Evolutionary conservation across 805 yeast species (phyloP).

Genomic region (Brettanomyces nanus): DNA sequence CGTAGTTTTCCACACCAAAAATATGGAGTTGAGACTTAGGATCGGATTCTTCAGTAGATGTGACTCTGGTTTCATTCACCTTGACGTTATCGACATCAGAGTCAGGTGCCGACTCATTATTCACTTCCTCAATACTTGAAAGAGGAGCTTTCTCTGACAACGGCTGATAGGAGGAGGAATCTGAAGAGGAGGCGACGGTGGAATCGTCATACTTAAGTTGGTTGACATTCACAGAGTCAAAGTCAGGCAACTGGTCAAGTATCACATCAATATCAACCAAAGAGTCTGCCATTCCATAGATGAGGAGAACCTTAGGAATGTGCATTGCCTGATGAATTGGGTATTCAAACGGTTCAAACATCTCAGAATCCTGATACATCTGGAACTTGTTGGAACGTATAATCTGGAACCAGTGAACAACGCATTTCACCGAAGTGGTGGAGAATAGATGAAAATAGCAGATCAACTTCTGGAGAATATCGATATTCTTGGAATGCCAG

Average conservation of each 20-base stretch:
- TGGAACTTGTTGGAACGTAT: constrained; percentile 71
- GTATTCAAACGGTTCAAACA: constrained; percentile 43
- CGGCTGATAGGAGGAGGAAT: background rate
- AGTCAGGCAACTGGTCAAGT: constrained; percentile 37
- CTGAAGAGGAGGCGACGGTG: constrained; percentile 1
- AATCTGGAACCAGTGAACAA: constrained; percentile 96
- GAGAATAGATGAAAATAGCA: constrained; percentile 84
- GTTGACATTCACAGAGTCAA: constrained; percentile 5
- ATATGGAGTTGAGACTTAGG: constrained; percentile 11
- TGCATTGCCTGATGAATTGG: constrained; percentile 41
- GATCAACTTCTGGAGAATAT: constrained; percentile 64
- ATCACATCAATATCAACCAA: constrained; percentile 78
- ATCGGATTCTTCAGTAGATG: background rate
- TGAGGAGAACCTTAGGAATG: constrained; percentile 57
- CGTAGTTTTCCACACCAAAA: constrained; percentile 60
- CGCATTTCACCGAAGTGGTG: constrained; percentile 83
- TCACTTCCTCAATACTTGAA: background rate
- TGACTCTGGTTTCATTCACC: constrained; percentile 8
- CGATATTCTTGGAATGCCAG: constrained; percentile 73
- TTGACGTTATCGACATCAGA: constrained; percentile 10
- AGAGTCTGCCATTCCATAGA: constrained; percentile 80
- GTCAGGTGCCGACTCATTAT: background rate
- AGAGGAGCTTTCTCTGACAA: background rate
- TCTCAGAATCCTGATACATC: constrained; percentile 72
- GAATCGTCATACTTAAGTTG: constrained; percentile 7